A percentile compares a stretch with the other conserved stretches of the same genome.
Conservation (phyloP, 371 early-diverging fungal genomes). For the Syncephalastrum contaminatum region DNA sequence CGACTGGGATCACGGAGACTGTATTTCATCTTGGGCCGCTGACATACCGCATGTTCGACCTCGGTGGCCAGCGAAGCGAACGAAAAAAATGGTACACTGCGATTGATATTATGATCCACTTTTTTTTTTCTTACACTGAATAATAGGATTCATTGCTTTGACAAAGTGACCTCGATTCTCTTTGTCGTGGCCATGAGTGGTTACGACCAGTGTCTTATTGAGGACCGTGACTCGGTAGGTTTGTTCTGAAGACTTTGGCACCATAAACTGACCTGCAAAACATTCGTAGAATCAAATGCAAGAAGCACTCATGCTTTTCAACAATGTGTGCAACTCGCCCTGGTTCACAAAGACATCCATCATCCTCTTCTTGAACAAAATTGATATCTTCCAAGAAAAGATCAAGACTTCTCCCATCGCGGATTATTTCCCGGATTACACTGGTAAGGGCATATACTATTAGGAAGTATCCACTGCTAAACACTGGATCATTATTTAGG, state of each 20-base stretch:
- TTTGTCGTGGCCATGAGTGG: slow-evolving; percentile 92
- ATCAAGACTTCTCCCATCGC: slow-evolving; percentile 72
- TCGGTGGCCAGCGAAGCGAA: slow-evolving; percentile 91
- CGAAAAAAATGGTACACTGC: slow-evolving; percentile 80
- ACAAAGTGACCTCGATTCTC: slow-evolving; percentile 90
- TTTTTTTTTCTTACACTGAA: not conserved
- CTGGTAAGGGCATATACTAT: slow-evolving; percentile 36
- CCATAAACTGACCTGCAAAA: not conserved
- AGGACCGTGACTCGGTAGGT: slow-evolving; percentile 88
- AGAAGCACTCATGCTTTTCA: slow-evolving; percentile 91
- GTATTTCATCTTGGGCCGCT: slow-evolving; percentile 79
- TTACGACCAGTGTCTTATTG: slow-evolving; percentile 92
- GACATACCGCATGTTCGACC: slow-evolving; percentile 89
- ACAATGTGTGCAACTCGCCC: slow-evolving; percentile 91
- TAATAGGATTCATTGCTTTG: slow-evolving; percentile 83
- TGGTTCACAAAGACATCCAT: slow-evolving; percentile 93
- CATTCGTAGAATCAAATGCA: slow-evolving; percentile 66
- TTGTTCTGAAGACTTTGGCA: not conserved
- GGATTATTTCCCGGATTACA: slow-evolving; percentile 88
- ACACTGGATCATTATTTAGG: slow-evolving; percentile 14
- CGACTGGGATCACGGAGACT: slow-evolving; percentile 87
- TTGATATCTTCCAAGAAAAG: slow-evolving; percentile 91
- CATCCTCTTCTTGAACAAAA: slow-evolving; percentile 95
- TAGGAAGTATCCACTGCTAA: not conserved
- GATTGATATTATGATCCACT: not conserved